Conservation (phyloP, 2,329 filamentous ascomycete species). For the Paramyrothecium sp. region DNA sequence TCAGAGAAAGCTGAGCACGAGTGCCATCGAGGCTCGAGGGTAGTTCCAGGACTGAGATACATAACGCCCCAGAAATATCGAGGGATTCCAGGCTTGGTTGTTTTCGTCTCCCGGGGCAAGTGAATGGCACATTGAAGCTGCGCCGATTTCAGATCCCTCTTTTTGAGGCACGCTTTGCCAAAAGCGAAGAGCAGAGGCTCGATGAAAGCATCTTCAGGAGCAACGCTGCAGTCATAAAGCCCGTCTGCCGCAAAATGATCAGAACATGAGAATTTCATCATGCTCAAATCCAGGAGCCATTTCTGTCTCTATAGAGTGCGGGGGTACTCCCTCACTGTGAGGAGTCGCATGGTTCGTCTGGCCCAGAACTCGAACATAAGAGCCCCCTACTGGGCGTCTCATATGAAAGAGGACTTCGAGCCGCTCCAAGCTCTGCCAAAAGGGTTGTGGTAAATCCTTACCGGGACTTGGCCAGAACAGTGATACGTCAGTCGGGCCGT, state of each 20-base stretch:
- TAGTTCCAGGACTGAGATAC: constrained; percentile 10
- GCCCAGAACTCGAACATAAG: constrained; percentile 13
- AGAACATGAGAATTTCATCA: constrained; percentile 9
- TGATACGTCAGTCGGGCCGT: constrained; percentile 11
- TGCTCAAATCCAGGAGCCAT: constrained; percentile 12
- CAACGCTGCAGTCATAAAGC: constrained; percentile 13
- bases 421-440: constrained; percentile 13
- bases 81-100: constrained; percentile 1
- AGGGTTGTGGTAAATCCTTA: constrained; percentile 6
- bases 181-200: constrained; percentile 13
- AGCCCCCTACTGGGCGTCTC: constrained; percentile 13
- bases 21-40: constrained; percentile 12
- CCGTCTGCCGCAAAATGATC: constrained; percentile 9
- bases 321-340: too few relatives aligned
- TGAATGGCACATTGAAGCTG: constrained; percentile 12
- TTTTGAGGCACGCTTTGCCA: constrained; percentile 12
- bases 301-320: constrained; percentile 1
- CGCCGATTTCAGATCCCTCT: constrained; percentile 9
- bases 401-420: constrained; percentile 13
- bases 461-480: constrained; percentile 10
- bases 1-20: constrained; percentile 12
- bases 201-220: constrained; percentile 10
- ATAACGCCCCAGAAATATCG: constrained; percentile 12
- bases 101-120: constrained; percentile 9
- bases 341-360: too few relatives aligned